Evolutionary conservation across 208 protist species (phyloP).

Genomic region (Acanthamoeba sp.): DNA sequence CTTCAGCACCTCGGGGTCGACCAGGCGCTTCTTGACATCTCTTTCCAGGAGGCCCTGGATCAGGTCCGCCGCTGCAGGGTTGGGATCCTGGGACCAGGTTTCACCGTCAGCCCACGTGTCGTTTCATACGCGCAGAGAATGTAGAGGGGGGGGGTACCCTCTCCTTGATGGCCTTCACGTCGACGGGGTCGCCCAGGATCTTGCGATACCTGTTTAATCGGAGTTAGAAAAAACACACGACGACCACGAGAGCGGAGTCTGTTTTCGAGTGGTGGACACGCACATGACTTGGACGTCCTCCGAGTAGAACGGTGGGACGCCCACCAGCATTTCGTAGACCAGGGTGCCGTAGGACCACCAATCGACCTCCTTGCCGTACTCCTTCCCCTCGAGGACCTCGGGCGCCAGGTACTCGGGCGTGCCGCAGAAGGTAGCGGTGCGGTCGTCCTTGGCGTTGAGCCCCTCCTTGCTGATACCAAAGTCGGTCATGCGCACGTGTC

Average conservation of each 20-base stretch:
- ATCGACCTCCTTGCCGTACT: slow-evolving; percentile 91
- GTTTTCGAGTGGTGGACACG: background rate
- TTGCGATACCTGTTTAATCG: slow-evolving; percentile 71
- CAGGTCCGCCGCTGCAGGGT: background rate
- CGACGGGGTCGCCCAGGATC: slow-evolving; percentile 80
- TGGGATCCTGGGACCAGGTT: background rate
- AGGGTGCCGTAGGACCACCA: slow-evolving; percentile 92
- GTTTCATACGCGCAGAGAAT: no score
- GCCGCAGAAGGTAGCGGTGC: slow-evolving; percentile 90
- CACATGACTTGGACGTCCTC: slow-evolving; percentile 87
- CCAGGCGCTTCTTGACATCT: slow-evolving; percentile 77
- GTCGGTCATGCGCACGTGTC: slow-evolving; percentile 89
- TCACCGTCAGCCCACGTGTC: background rate
- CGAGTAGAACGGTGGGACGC: slow-evolving; percentile 86
- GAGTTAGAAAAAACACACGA: background rate
- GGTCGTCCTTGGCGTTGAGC: slow-evolving; percentile 75
- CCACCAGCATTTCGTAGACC: slow-evolving; percentile 91
- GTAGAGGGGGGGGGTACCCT: background rate
- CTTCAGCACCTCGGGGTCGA: background rate
- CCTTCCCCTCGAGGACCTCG: slow-evolving; percentile 86
- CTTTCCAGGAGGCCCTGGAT: slow-evolving; percentile 74
- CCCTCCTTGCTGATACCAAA: slow-evolving; percentile 89
- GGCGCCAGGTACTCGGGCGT: slow-evolving; percentile 91
- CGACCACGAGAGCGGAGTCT: no score
- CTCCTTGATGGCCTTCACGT: slow-evolving; percentile 13